A percentile compares a stretch with the other conserved stretches of the same genome.
Evolutionary conservation across 192 early-diverging fungal species (phyloP).

Genomic region (Rhizophagus sp.): DNA sequence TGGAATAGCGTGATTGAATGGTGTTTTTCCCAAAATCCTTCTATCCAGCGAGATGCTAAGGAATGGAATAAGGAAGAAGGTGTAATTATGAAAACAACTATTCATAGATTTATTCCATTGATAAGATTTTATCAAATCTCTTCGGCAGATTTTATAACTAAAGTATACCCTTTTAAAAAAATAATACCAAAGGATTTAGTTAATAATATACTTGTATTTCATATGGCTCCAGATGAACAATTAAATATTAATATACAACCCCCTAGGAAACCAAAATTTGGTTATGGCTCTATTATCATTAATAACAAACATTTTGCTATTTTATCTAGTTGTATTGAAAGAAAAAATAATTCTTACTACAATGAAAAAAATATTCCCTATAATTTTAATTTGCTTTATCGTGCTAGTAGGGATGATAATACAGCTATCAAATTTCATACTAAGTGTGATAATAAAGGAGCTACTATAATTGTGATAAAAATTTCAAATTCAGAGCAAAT

Average conservation of each 20-base stretch:
- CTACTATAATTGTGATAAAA: neutral
- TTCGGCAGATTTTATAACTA: neutral
- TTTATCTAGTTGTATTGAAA: neutral
- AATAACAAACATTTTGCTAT: neutral
- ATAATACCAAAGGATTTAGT: neutral
- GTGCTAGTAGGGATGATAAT: neutral
- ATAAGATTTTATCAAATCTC: too few species aligned
- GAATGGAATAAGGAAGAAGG: neutral
- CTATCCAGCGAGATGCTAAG: neutral
- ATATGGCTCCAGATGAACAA: neutral
- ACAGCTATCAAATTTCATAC: neutral
- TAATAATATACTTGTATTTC: neutral
- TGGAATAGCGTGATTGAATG: neutral
- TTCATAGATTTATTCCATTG: too few species aligned
- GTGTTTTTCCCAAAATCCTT: neutral
- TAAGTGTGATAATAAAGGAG: neutral
- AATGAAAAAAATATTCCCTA: neutral
- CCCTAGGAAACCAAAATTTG: too few species aligned
- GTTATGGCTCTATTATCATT: neutral
- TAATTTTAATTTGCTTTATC: neutral
- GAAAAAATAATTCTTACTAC: neutral
- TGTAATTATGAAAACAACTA: neutral
- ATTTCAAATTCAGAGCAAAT: neutral
- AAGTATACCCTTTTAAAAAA: neutral
- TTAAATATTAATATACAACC: neutral